phyloP scores from a whole-genome alignment of 768 basidiomycete species.

The Hemileccinum rubropunctum region DNA sequence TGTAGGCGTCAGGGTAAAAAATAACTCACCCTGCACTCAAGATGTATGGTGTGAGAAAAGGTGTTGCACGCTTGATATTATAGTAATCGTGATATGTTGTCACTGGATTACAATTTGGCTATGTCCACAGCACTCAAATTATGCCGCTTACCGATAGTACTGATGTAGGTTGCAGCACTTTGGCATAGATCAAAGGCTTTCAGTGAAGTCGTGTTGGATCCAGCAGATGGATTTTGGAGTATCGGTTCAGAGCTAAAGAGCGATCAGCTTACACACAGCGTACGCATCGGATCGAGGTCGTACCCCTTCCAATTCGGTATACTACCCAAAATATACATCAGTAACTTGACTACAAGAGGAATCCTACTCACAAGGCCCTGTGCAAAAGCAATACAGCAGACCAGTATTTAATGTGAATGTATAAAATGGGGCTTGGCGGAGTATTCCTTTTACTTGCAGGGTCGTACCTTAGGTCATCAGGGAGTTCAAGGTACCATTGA shows the following conservation, averaged over 20 bases:
- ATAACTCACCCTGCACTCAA: slow-evolving; percentile 65
- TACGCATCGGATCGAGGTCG: background rate
- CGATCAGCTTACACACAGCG: slow-evolving; percentile 1
- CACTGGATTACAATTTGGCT: slow-evolving; percentile 33
- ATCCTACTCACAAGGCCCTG: slow-evolving; percentile 68
- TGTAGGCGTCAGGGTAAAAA: background rate
- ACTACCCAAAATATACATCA: slow-evolving; percentile 34
- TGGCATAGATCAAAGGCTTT: slow-evolving; percentile 77
- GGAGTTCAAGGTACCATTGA: slow-evolving; percentile 71
- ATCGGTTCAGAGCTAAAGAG: slow-evolving; percentile 41
- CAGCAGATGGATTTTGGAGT: slow-evolving; percentile 38
- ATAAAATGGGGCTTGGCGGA: slow-evolving; percentile 64
- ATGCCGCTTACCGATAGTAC: slow-evolving; percentile 52
- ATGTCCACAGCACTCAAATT: background rate
- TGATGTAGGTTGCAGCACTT: slow-evolving; percentile 68
- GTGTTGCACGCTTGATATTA: slow-evolving; percentile 55
- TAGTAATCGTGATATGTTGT: slow-evolving; percentile 60
- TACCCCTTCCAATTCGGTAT: slow-evolving; percentile 75
- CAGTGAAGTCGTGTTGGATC: slow-evolving; percentile 44
- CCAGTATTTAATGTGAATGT: slow-evolving; percentile 76
- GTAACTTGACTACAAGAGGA: slow-evolving; percentile 2
- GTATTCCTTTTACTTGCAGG: slow-evolving; percentile 47
- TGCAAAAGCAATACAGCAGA: slow-evolving; percentile 70
- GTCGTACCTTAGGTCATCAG: slow-evolving; percentile 61
- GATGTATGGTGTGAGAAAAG: slow-evolving; percentile 68